Evolutionary conservation across 306 rosid species (phyloP), one percentile per base, ranked within the genome.

Genomic region (Datisca glomerata): DNA sequence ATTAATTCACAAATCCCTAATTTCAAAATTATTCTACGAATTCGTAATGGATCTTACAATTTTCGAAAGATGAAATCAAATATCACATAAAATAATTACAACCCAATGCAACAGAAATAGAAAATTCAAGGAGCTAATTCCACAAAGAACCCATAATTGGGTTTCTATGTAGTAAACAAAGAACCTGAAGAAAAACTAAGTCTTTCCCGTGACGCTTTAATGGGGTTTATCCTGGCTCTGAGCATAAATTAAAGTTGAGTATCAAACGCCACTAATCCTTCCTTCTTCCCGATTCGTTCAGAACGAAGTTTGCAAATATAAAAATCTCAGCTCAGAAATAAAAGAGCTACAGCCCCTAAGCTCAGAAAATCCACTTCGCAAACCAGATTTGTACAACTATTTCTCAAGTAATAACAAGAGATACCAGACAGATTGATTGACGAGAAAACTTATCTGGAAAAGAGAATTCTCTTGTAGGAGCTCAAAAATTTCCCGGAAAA

Each of bases 301-400:
- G 68, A 59, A 53, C 21, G 53, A 63, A 72, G 73, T 67, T 62
- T 61, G 62, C 43, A 12, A 45, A n/a, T 17, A 36, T 43, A 47
- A 65, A 65, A 70, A 67, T 49, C 68, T 72, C 60, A 73, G 44
- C 35, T 48, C 56, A 63, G 52, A 65, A 60, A 76, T 63, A 58
- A 58, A 63, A 44, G 53, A 38, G 9, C 38, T 44, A 41, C 55
- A 43, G 45, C 60, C 51, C 51, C 42, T n/a, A n/a, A 46, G 49
- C 17, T 19, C 45, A 63, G 2, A 31, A 18, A 12, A 22, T 22
- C 31, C 10, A 35, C 33, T 38, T 53, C 7, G n/a, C 45, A 43
- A 33, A 49, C 23, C 46, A 21, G 40, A 24, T 12, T 33, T 1
- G 20, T 32, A 10, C n/a, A 19, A 45, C 46, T 19, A 41, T 21